Base-by-base conservation (phyloP, 129 eudicot genomes). In the Centaurea solstitialis region DNA sequence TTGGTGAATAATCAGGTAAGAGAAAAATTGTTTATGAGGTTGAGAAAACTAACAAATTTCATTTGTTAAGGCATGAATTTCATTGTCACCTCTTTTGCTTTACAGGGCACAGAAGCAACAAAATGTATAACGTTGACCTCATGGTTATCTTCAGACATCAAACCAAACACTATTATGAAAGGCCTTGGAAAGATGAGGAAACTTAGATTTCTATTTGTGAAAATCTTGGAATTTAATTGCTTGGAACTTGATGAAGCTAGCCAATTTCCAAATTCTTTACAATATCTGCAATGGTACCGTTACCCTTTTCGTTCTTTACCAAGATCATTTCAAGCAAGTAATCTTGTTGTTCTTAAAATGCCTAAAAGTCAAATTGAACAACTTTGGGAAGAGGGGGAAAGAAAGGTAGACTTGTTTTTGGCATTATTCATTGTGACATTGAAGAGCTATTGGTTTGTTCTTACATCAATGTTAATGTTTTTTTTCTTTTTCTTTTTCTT, bases 251-350 rank as follows among this genome's bases (percentile, higher is more conserved):
- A 40, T 40, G 65, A 7, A 12, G 38, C 7, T 24, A 0, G 39
- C 5, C 10, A 22, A 8, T 76, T 76, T 20, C 39, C 62, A 38
- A 39, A 76, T 40, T 0, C 80, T 64, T 38, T 76, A 22, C 22
- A 9, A 4, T 64, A 5, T 37, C 4, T 76, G 10, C 0, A 0
- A 6, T 0, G 5, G 1, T 76, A 37, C 62, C 80, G 5, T 0
- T 76, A 37, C 62, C 80, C 73, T 64, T 38, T 76, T 66, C 0
- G 3, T 39, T 64, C 22, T 64, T 23, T 76, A 38, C 72, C 72
- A 2, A 7, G 64, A 22, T 12, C 80, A 76, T 76, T 76, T 7
- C 22, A 15, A 53, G 62, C 21, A 17, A 53, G 15, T 17, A 53
- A 53, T 53, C 62, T 53, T 53, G 62, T 53, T 23, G 4, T 2